These are phyloP conservation scores for Penicillium psychrosexuale DNA, from an alignment of 2,329 filamentous ascomycete species.

Conservation along the genomic window DNA sequence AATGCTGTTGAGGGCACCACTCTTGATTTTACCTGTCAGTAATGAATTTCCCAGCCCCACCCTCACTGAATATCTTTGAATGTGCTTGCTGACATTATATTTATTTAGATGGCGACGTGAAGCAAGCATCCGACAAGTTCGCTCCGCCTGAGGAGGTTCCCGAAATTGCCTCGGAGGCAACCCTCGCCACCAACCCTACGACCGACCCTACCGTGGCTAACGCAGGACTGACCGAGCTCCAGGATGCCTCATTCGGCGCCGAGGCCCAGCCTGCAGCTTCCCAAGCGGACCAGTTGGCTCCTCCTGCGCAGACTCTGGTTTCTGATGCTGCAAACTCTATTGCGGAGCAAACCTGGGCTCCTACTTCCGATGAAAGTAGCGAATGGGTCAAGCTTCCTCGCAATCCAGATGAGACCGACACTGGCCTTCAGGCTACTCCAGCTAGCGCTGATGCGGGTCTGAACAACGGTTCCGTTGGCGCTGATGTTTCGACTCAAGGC, in stretches of 20 bases:
- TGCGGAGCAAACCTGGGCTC: conserved; percentile 54
- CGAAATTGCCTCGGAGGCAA: conserved; percentile 38
- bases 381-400: conserved; percentile 71
- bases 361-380: conserved; percentile 56
- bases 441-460: conserved; percentile 60
- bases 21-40: conserved; percentile 58
- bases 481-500: conserved; percentile 41
- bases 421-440: conserved; percentile 59
- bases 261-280: conserved; percentile 48
- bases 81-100: conserved; percentile 7
- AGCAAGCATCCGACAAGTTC: conserved; percentile 48
- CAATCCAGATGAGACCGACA: conserved; percentile 71
- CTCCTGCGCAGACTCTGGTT: conserved; percentile 42
- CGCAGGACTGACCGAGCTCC: conserved; percentile 59
- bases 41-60: not conserved
- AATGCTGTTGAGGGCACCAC: conserved; percentile 54
- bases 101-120: conserved; percentile 52
- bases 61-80: not conserved
- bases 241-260: conserved; percentile 49
- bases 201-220: conserved; percentile 61
- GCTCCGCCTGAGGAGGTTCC: conserved; percentile 26
- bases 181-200: conserved; percentile 20
- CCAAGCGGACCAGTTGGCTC: conserved; percentile 26
- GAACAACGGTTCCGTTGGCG: conserved; percentile 54
- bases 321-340: conserved; percentile 44